Evolutionary conservation across 2,329 filamentous ascomycete genomes (phyloP), one percentile per base, ranked within the genome.

Genomic region (Talaromyces islandicus): DNA sequence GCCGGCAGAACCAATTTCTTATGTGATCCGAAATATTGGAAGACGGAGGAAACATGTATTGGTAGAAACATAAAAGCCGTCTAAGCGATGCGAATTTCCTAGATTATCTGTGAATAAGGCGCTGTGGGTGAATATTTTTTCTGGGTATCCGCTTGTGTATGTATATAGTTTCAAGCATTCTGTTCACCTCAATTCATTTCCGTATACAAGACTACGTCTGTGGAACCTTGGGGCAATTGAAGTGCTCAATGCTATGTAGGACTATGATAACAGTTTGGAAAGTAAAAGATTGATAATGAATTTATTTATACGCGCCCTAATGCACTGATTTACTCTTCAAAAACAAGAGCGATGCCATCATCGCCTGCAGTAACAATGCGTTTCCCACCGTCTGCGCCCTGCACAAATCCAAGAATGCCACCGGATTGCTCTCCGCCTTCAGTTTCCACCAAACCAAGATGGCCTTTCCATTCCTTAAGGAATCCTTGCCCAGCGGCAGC

Each of bases 341-440:
- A 81, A 29, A 81, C 73, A 57, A 81, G 67, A 5, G 75, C 70
- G 58, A 81, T 72, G 9, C 76, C 75, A 68, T 99, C 94, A 77
- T 99, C 94, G 25, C 94, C 94, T 1, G 92, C 94, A 6, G 94
- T 97, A 4, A 96, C 83, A 54, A 97, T 80, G 65, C 87, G 82
- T 73, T 87, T 85, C 0, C 91, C 91, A 71, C 87, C 82, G 21
- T 21, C 46, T 7, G 87, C 87, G 2, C 80, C 81, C 75, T 97
- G 92, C 57, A 96, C 92, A 71, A 97, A 99, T 0, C 89, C 92
- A 66, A 97, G 77, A 9, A 97, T 88, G 57, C 93, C 93, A 35
- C 92, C 93, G 9, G 24, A 91, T 88, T 77, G 91, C 89, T 70
- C 90, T 86, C 30, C 92, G 87, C 67, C 90, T 75, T 72, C 70